Conservation (phyloP, 2,329 filamentous ascomycete genomes). For the Colletotrichum brevisporum region DNA sequence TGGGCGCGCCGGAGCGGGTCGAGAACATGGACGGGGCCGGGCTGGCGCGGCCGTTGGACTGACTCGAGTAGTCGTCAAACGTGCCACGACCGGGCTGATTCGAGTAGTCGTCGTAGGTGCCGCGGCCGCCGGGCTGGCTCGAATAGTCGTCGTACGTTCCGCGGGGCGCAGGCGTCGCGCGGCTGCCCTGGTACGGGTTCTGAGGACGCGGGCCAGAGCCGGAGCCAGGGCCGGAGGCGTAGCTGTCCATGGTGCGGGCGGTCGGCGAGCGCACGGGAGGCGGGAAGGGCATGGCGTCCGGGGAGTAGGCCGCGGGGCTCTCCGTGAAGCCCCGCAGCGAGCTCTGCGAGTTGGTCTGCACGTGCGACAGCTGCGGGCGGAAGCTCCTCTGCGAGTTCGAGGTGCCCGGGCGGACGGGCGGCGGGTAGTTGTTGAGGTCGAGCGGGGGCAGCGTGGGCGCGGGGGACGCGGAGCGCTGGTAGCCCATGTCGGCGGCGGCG, state of each 20-base stretch:
- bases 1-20: constrained; percentile 43
- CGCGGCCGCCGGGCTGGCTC: background rate
- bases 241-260: constrained; percentile 45
- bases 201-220: background rate
- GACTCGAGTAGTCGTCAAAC: constrained; percentile 39
- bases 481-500: constrained; percentile 74
- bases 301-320: constrained; percentile 49
- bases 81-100: constrained; percentile 13
- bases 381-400: constrained; percentile 53
- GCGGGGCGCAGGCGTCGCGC: constrained; percentile 20
- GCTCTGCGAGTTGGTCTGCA: constrained; percentile 42
- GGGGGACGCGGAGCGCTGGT: constrained; percentile 55
- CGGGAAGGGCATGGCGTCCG: constrained; percentile 48
- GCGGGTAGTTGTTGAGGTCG: constrained; percentile 46
- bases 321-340: constrained; percentile 45
- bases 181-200: constrained; percentile 25
- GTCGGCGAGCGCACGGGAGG: constrained; percentile 51
- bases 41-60: constrained; percentile 50
- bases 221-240: constrained; percentile 3
- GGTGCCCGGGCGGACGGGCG: constrained; percentile 53
- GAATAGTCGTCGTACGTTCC: constrained; percentile 31
- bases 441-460: constrained; percentile 53
- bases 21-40: constrained; percentile 50
- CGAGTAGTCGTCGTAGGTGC: constrained; percentile 40
- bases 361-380: constrained; percentile 44